A percentile compares a stretch with the other conserved stretches of the same genome.
Conservation (phyloP, 2,329 filamentous ascomycete genomes). For the Neofusicoccum laricinum region DNA sequence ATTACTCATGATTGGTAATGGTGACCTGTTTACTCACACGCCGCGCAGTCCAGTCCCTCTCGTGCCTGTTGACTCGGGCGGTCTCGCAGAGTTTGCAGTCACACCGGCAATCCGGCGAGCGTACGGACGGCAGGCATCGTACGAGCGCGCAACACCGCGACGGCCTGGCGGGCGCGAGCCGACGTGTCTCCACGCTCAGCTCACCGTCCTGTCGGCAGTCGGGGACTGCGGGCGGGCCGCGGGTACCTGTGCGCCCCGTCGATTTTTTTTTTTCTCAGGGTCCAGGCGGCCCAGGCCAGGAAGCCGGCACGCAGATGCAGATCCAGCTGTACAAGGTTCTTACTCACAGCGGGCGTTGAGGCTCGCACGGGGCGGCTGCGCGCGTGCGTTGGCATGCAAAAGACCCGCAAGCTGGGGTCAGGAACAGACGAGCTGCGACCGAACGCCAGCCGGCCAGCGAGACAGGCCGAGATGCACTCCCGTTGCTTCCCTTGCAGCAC, state of each 20-base stretch:
- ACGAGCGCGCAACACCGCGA: background rate
- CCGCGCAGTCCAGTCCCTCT: background rate
- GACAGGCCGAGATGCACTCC: constrained; percentile 3
- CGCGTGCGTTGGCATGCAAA: constrained; percentile 9
- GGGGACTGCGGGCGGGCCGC: constrained; percentile 10
- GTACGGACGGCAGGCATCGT: background rate
- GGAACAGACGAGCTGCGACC: background rate
- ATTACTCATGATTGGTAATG: constrained; percentile 6
- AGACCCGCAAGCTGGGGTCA: background rate
- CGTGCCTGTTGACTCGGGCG: background rate
- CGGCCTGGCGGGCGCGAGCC: background rate
- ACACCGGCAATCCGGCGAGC: background rate
- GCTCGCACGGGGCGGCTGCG: background rate
- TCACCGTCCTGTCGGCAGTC: background rate
- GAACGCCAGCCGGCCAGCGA: background rate
- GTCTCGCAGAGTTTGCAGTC: background rate
- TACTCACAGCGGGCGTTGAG: background rate
- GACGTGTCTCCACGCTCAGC: constrained; percentile 1
- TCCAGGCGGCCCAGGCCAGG: background rate
- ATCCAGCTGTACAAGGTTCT: constrained; percentile 11
- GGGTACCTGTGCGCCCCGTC: constrained; percentile 3
- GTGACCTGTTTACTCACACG: background rate
- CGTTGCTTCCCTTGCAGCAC: background rate
- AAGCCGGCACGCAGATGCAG: constrained; percentile 1
- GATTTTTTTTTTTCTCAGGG: constrained; percentile 6